Conservation (phyloP, 768 basidiomycete species). For the Thelephora ganbajun region DNA sequence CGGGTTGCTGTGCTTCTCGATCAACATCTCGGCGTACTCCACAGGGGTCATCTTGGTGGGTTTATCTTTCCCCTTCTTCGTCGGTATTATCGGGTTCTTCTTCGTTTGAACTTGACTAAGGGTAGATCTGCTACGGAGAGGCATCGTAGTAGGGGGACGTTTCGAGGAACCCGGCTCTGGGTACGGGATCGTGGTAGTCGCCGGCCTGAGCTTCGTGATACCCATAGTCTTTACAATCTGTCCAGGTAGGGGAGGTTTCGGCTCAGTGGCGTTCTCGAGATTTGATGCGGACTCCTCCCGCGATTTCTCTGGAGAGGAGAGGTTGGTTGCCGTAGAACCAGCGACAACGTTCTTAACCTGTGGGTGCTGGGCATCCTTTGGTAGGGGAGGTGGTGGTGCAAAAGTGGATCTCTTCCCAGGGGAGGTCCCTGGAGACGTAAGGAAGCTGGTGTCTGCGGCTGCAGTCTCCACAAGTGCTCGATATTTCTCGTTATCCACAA, state of each 20-base stretch:
- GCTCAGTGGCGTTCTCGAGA: background rate
- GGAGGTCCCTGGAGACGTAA: too few relatives aligned
- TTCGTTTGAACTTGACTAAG: background rate
- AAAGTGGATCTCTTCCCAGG: too few relatives aligned
- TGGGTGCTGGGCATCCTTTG: too few relatives aligned
- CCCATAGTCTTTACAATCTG: background rate
- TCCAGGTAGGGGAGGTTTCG: background rate
- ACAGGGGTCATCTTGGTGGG: conserved; percentile 29
- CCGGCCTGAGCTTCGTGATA: background rate
- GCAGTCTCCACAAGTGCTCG: too few relatives aligned
- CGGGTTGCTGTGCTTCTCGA: conserved; percentile 15
- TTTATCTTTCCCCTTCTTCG: conserved; percentile 26
- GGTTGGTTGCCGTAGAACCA: too few relatives aligned
- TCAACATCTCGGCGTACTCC: conserved; percentile 39
- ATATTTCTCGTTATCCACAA: too few relatives aligned
- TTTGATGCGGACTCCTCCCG: too few relatives aligned
- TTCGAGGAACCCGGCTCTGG: background rate
- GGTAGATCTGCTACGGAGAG: background rate
- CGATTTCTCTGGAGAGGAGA: too few relatives aligned
- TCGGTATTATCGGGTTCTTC: conserved; percentile 1
- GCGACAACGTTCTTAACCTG: too few relatives aligned
- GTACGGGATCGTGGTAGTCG: background rate
- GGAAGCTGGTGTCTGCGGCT: too few relatives aligned
- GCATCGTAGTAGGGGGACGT: background rate
- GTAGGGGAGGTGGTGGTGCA: too few relatives aligned